Evolutionary conservation across 257 asterid species (phyloP).

Genomic region (Solanum ahanhuiri): DNA sequence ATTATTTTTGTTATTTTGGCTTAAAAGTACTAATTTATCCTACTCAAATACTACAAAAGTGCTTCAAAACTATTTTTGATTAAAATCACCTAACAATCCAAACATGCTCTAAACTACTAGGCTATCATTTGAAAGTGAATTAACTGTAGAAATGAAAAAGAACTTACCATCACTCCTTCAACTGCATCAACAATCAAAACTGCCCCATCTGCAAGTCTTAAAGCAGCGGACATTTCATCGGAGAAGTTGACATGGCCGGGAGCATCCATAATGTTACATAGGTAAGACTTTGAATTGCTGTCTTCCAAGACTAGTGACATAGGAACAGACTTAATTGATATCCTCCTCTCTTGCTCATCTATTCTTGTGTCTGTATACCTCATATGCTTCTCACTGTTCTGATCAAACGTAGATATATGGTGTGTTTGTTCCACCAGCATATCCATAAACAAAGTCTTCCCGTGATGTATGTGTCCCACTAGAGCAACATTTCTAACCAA

Average conservation of each 20-base stretch:
- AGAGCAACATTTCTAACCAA: slow-evolving; percentile 87
- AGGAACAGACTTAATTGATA: slow-evolving; percentile 84
- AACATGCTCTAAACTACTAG: not conserved
- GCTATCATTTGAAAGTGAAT: slow-evolving; percentile 23
- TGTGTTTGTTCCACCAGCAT: slow-evolving; percentile 98
- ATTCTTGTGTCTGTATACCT: slow-evolving; percentile 92
- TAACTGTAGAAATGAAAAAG: not conserved
- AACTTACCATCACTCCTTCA: slow-evolving; percentile 88
- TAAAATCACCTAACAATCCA: not conserved
- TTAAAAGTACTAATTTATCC: not conserved
- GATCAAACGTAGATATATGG: slow-evolving; percentile 87
- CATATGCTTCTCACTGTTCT: slow-evolving; percentile 88
- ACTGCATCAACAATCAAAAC: slow-evolving; percentile 95
- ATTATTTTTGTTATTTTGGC: not conserved
- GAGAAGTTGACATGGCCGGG: slow-evolving; percentile 98
- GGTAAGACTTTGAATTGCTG: slow-evolving; percentile 80
- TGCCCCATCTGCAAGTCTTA: slow-evolving; percentile 98
- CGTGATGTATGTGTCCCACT: slow-evolving; percentile 78
- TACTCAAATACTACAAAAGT: not conserved
- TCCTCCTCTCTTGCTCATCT: slow-evolving; percentile 93
- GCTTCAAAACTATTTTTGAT: not conserved
- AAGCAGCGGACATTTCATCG: slow-evolving; percentile 96
- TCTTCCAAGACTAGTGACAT: slow-evolving; percentile 93
- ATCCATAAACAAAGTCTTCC: slow-evolving; percentile 90
- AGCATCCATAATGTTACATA: slow-evolving; percentile 88